Evolutionary conservation across 2,329 filamentous ascomycete species (phyloP), one percentile per base, ranked within the genome.

Genomic region (Ophiocordyceps australis): DNA sequence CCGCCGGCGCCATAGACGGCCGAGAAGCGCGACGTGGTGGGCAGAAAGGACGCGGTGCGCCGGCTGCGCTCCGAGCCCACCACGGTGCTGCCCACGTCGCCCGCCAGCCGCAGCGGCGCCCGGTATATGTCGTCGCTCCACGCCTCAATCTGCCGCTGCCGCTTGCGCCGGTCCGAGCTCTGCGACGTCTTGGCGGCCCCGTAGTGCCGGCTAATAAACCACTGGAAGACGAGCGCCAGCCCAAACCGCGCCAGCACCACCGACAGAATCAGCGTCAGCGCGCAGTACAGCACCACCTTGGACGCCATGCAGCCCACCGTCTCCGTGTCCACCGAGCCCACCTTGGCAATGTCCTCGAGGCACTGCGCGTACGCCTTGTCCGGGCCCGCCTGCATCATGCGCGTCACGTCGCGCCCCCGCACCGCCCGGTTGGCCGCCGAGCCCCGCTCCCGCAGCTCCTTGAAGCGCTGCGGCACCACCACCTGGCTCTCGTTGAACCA

Each of bases 51-150:
- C 48, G 81, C 93, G 34, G 62, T 67, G 36, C 86, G 76, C 57
- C 86, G 93, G 64, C 65, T 82, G 27, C 78, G 67, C 35, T 86
- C 82, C 20, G 65, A 70, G 26, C 56, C 52, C 9, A 61, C 62
- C 31, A 71, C 65, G 25, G 67, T 74, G 41, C 69, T 76, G 30
- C 69, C 66, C 22, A 76, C 57, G 39, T 93, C 71, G 12, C 72
- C 89, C 4, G 75, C 67, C 35, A 94, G 62, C 36, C 83, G 78
- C 28, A 77, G 74, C 14, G 83, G 82, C 4, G 86, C 79, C 22
- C 83, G 78, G 50, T 98, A 95, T 40, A 98, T 98, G 43, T 98
- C 89, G 36, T 95, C 81, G 10, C 76, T 77, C 89, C 89, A 98
- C 41, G 94, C 86, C 49, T 98, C 89, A 36, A 98, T 98, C 54